These are phyloP conservation scores for Cadophora luteo-olivacea DNA, from an alignment of 2,329 filamentous ascomycete genomes.

Conservation along the genomic window DNA sequence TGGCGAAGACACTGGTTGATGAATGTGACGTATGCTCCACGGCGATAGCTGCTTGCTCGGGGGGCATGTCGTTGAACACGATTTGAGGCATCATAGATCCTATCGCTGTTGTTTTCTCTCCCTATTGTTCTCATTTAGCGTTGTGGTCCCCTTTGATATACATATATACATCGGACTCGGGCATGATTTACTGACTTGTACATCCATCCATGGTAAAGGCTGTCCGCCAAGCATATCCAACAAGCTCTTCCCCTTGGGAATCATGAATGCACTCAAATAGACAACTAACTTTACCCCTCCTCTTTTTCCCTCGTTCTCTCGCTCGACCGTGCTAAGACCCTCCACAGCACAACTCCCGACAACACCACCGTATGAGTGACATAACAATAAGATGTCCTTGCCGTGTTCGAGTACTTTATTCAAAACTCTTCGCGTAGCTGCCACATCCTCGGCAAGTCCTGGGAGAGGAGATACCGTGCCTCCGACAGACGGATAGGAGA, in stretches of 20 bases:
- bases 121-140: slow-evolving; percentile 15
- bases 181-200: slow-evolving; percentile 27
- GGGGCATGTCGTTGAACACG: slow-evolving; percentile 30
- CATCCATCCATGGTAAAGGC: slow-evolving; percentile 30
- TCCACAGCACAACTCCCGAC: slow-evolving; percentile 38
- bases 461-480: slow-evolving; percentile 24
- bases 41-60: slow-evolving; percentile 18
- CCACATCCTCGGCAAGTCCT: slow-evolving; percentile 34
- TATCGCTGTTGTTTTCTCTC: slow-evolving; percentile 23
- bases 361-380: slow-evolving; percentile 50
- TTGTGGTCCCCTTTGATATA: not conserved
- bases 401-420: slow-evolving; percentile 45
- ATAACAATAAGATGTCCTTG: slow-evolving; percentile 47
- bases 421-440: slow-evolving; percentile 38
- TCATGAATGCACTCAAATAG: slow-evolving; percentile 32
- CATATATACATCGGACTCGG: not conserved
- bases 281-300: slow-evolving; percentile 31
- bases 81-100: slow-evolving; percentile 14
- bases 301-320: slow-evolving; percentile 23
- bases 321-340: slow-evolving; percentile 17
- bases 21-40: slow-evolving; percentile 24
- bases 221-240: slow-evolving; percentile 30
- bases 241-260: slow-evolving; percentile 28
- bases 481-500: slow-evolving; percentile 31
- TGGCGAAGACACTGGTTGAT: slow-evolving; percentile 25